Evolutionary conservation across 495 filamentous ascomycete species (phyloP).

Genomic region (Aspergillus cavernicola): DNA sequence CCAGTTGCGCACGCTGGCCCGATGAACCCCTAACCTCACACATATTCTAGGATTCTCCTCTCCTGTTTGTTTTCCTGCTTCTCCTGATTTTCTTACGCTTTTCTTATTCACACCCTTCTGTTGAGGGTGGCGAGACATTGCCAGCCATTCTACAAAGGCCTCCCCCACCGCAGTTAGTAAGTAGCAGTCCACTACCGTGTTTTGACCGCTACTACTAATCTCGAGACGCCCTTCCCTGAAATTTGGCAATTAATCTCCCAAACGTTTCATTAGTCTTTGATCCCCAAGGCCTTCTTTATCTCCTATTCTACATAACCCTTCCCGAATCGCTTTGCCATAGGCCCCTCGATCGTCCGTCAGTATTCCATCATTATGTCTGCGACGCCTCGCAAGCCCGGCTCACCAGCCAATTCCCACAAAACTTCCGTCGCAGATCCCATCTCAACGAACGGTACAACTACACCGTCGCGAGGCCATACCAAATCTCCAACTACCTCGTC

Average conservation of each 20-base stretch:
- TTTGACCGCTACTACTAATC: constrained; percentile 31
- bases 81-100: background rate
- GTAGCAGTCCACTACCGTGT: constrained; percentile 19
- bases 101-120: background rate
- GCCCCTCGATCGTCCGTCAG: constrained; percentile 14
- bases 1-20: constrained; percentile 6
- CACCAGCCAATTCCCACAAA: constrained; percentile 37
- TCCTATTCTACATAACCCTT: constrained; percentile 13
- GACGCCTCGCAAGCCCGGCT: constrained; percentile 43
- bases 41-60: constrained; percentile 10
- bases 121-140: constrained; percentile 7
- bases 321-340: constrained; percentile 11
- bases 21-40: constrained; percentile 8
- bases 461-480: constrained; percentile 39
- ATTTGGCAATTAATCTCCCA: constrained; percentile 28
- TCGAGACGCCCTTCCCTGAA: constrained; percentile 22
- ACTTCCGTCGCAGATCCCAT: constrained; percentile 34
- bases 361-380: constrained; percentile 39
- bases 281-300: background rate
- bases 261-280: constrained; percentile 20
- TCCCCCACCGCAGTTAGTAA: constrained; percentile 18
- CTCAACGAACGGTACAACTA: constrained; percentile 34
- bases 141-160: constrained; percentile 14
- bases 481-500: constrained; percentile 39
- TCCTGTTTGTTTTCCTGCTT: background rate